These are phyloP conservation scores for Pseudodiploospora longispora DNA, from an alignment of 2,329 filamentous ascomycete species.

Conservation along the genomic window DNA sequence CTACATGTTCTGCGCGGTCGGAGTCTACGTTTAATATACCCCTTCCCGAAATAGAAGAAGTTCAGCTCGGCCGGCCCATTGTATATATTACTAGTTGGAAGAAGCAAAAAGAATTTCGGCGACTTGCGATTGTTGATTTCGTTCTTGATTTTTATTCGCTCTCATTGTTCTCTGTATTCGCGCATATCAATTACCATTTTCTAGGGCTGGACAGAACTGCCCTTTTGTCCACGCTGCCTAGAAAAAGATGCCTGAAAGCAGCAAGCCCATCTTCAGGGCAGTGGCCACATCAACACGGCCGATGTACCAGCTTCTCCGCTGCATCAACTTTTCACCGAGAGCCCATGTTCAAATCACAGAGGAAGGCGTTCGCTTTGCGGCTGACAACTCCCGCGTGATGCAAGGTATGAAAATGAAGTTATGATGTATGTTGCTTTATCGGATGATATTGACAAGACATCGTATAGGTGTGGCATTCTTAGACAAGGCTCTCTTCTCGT, in stretches of 20 bases:
- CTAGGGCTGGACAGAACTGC: too few species aligned
- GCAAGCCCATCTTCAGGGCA: conserved; percentile 57
- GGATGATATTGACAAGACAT: conserved; percentile 6
- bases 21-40: conserved; percentile 85
- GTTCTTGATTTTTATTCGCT: conserved; percentile 12
- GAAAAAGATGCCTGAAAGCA: too few species aligned
- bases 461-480: conserved; percentile 58
- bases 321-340: conserved; percentile 51
- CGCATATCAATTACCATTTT: background rate
- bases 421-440: background rate
- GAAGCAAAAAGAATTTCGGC: conserved; percentile 23
- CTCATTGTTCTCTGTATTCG: background rate
- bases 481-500: conserved; percentile 81
- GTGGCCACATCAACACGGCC: conserved; percentile 72
- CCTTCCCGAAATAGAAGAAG: conserved; percentile 16
- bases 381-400: conserved; percentile 83
- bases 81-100: conserved; percentile 31
- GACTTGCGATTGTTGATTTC: conserved; percentile 17
- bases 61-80: conserved; percentile 20
- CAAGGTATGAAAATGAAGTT: conserved; percentile 53
- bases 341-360: conserved; percentile 66
- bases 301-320: conserved; percentile 55
- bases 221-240: too few species aligned
- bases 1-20: conserved; percentile 98
- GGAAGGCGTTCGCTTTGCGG: conserved; percentile 79